Base-by-base conservation (phyloP, 208 protist genomes). In the Leishmania lainsoni region DNA sequence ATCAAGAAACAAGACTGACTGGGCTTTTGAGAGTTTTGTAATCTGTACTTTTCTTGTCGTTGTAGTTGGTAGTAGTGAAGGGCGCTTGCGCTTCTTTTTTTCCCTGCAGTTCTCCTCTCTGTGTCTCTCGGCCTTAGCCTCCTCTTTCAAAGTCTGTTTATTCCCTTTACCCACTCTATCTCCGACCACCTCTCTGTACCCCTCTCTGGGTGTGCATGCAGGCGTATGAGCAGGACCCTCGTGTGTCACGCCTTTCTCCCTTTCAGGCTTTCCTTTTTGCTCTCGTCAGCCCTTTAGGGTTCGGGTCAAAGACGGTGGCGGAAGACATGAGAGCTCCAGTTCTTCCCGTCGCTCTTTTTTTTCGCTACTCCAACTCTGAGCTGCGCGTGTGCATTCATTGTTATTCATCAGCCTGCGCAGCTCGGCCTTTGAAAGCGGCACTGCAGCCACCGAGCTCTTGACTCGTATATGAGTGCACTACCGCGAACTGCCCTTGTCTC, bases 251-350 rank as follows among this genome's bases (percentile, higher is more conserved):
- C 66, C 66, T 8, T 71, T 56, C 35, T 76, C 29, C 35, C 81
- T 82, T 72, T 68, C 75, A 68, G 58, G 45, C 63, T 49, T 78
- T 75, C 32, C 52, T 73, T 59, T n/a, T 81, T 76, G 32, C 63
- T 93, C 29, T 74, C 32, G 0, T 32, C 35, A 39, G 20, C 66
- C 35, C 48, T 32, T 81, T 91, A 9, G 89, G 88, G 48, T 87
- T 90, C 71, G 20, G 20, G 32, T 80, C 77, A 14, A 83, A 87
- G 56, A 20, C 9, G 14, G 85, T 75, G 35, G 89, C 80, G 39
- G 81, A 87, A 10, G 75, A 81, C 75, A 76, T 59, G 58, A 2
- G 76, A 48, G 16, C 32, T 22, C 39, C 22, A 20, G 17, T 22
- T 75, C 70, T 75, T 58, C 52, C 48, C 16, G 48, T 14, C 14